phyloP scores from a whole-genome alignment of 192 early-diverging fungal species.

The Coemansia sp. region DNA sequence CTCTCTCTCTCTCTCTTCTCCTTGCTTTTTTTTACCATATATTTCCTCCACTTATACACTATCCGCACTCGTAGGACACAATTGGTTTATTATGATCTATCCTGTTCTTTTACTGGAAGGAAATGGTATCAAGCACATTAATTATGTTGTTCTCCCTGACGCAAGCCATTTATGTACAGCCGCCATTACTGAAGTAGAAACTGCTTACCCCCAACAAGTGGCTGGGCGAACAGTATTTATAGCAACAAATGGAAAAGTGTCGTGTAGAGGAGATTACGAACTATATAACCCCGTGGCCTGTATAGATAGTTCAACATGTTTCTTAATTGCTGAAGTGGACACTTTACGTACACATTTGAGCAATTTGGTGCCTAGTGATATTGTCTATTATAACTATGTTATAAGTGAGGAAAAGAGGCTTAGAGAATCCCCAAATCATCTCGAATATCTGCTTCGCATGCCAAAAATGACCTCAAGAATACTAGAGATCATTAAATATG shows the following conservation, averaged over 20 bases:
- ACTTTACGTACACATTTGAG: neutral
- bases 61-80: no score
- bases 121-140: no score
- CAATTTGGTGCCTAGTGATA: neutral
- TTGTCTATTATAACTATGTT: neutral
- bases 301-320: neutral
- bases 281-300: accelerated
- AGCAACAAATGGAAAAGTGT: neutral
- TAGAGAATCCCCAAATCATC: neutral
- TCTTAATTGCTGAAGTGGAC: neutral
- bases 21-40: no score
- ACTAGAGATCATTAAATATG: neutral
- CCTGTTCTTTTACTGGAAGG: no score
- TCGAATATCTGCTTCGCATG: neutral
- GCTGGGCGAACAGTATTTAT: neutral
- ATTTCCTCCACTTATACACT: no score
- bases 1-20: no score
- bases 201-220: no score
- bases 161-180: no score
- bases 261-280: neutral
- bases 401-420: neutral
- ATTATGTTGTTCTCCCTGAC: no score
- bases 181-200: no score
- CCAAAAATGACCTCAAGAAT: neutral
- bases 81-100: no score